These are phyloP conservation scores for Colletotrichum melonis DNA, from an alignment of 2,329 filamentous ascomycete species.

Conservation along the genomic window DNA sequence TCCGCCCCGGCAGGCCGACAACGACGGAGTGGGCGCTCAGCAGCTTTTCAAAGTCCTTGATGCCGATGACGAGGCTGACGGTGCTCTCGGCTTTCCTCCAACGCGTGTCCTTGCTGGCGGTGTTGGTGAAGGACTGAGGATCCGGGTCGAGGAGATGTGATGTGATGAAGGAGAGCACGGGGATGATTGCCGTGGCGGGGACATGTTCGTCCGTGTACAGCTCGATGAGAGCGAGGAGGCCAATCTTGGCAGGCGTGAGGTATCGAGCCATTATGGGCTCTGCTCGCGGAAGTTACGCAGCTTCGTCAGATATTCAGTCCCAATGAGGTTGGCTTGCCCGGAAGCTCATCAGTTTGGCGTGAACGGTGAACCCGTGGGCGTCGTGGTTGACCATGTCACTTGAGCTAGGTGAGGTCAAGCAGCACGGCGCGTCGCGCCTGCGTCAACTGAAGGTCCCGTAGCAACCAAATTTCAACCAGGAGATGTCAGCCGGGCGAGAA, in stretches of 20 bases:
- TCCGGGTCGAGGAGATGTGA: conserved; percentile 71
- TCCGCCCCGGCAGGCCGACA: conserved; percentile 75
- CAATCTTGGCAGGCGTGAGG: conserved; percentile 89
- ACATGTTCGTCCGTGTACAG: conserved; percentile 81
- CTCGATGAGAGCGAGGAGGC: conserved; percentile 82
- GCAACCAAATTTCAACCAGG: neutral
- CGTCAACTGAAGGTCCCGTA: neutral
- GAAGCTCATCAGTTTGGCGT: neutral
- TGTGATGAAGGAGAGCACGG: conserved; percentile 83
- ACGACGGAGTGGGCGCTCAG: conserved; percentile 63
- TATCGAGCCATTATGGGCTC: conserved; percentile 75
- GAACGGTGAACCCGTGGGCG: neutral
- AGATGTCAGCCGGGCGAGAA: neutral
- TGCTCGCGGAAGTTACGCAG: neutral
- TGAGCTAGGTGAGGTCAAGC: neutral
- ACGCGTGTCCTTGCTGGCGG: conserved; percentile 42
- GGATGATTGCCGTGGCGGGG: conserved; percentile 76
- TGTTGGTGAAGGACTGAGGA: conserved; percentile 43
- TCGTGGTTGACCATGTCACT: conserved; percentile 15
- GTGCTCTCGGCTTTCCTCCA: conserved; percentile 63
- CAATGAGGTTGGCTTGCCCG: no score
- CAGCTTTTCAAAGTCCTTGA: conserved; percentile 70
- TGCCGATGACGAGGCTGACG: conserved; percentile 64
- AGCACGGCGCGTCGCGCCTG: conserved; percentile 8
- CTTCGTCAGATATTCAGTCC: neutral